Percentiles rank a stretch among this genome's conserved stretches.
Conservation (phyloP, 2,329 filamentous ascomycete genomes). For the Thelonectria blattea region DNA sequence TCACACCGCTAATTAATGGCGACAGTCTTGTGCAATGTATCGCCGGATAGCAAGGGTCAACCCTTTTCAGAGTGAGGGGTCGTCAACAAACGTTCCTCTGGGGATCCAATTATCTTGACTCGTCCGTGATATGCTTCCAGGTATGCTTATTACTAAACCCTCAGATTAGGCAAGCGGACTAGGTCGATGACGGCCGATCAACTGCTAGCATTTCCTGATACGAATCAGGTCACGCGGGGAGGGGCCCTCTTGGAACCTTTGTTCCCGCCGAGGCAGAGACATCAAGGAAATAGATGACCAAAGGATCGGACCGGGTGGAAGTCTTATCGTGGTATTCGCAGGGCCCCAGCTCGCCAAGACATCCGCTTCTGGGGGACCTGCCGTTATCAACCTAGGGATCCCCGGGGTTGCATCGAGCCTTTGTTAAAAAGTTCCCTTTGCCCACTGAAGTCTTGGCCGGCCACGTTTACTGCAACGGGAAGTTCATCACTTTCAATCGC, state of each 20-base stretch:
- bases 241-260: not conserved
- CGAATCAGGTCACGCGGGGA: too few species aligned
- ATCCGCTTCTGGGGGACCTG: slow-evolving; percentile 31
- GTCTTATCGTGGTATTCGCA: slow-evolving; percentile 4
- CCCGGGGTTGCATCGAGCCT: slow-evolving; percentile 23
- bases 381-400: slow-evolving; percentile 38
- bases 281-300: not conserved
- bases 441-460: slow-evolving; percentile 20
- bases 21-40: not conserved
- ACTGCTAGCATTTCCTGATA: not conserved
- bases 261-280: not conserved
- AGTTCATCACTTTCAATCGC: slow-evolving; percentile 19
- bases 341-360: slow-evolving; percentile 9
- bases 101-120: too few species aligned
- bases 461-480: slow-evolving; percentile 35
- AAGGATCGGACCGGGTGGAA: not conserved
- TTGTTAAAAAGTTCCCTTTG: slow-evolving; percentile 33
- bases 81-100: not conserved
- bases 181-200: not conserved
- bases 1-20: too few species aligned
- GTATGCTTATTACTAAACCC: not conserved
- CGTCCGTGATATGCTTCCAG: not conserved
- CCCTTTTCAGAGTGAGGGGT: not conserved
- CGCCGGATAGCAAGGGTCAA: not conserved
- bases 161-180: not conserved